These are phyloP conservation scores for Phytophthora pisi DNA, from an alignment of 352 stramenopile species.

Conservation along the genomic window DNA sequence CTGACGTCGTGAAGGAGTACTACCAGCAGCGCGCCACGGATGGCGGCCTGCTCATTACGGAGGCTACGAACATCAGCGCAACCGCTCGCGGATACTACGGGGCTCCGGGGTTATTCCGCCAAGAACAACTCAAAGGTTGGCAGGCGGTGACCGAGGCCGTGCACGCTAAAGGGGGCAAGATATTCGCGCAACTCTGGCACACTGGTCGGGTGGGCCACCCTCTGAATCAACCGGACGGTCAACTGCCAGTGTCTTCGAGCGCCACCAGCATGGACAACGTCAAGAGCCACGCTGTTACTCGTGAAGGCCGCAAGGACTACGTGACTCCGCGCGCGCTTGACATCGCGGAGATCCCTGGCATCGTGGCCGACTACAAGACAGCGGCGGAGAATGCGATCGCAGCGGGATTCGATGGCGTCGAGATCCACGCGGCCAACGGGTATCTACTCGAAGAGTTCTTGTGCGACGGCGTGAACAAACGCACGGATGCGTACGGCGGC, in stretches of 20 bases:
- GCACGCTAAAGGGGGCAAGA: constrained; percentile 19
- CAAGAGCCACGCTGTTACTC: constrained; percentile 16
- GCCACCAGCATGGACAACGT: constrained; percentile 5
- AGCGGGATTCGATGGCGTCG: constrained; percentile 90
- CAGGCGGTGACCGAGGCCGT: constrained; percentile 35
- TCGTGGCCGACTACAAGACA: constrained; percentile 66
- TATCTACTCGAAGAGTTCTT: constrained; percentile 91
- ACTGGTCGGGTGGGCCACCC: constrained; percentile 11
- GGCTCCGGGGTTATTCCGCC: constrained; percentile 39
- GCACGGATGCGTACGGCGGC: constrained; percentile 52
- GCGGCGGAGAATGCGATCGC: constrained; percentile 56
- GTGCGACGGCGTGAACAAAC: constrained; percentile 33
- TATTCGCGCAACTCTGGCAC: constrained; percentile 18
- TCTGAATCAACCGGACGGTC: constrained; percentile 11
- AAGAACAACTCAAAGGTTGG: constrained; percentile 45
- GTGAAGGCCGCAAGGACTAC: constrained; percentile 32
- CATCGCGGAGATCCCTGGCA: constrained; percentile 63
- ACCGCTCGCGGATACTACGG: constrained; percentile 21
- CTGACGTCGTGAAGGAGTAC: constrained; percentile 36
- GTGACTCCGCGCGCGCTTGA: constrained; percentile 61
- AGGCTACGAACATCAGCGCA: constrained; percentile 54
- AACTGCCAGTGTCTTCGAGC: constrained; percentile 13
- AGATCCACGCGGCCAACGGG: constrained; percentile 89
- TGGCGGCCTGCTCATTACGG: constrained; percentile 52
- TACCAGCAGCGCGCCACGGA: constrained; percentile 46